These are phyloP conservation scores for Kwoniella newhampshirensis DNA, from an alignment of 768 basidiomycete species.

Conservation along the genomic window DNA sequence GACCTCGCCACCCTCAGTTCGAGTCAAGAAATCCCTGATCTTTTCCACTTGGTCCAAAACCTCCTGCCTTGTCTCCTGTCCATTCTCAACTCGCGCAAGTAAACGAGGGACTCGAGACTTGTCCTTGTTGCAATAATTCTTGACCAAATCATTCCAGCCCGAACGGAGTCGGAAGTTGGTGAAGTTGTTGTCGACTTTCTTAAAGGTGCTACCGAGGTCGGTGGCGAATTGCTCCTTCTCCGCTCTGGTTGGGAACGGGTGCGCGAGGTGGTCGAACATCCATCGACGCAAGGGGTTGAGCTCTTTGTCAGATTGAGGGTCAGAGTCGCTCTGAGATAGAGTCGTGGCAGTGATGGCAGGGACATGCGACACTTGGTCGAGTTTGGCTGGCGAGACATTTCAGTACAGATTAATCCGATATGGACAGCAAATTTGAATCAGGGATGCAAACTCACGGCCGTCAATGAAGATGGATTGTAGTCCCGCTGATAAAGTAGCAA, in stretches of 20 bases:
- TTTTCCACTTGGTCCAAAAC: constrained; percentile 25
- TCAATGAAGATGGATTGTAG: too few species aligned
- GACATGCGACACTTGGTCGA: too few species aligned
- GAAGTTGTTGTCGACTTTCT: constrained; percentile 38
- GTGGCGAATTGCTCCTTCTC: constrained; percentile 28
- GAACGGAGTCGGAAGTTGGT: constrained; percentile 43
- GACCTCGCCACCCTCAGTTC: constrained; percentile 32
- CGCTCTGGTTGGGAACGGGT: constrained; percentile 35
- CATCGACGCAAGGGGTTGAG: constrained; percentile 33
- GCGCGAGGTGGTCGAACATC: constrained; percentile 37
- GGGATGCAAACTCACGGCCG: too few species aligned
- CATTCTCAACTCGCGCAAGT: constrained; percentile 22
- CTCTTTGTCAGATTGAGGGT: constrained; percentile 14
- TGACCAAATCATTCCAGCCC: constrained; percentile 41
- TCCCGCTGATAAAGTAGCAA: too few species aligned
- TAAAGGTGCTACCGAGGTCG: constrained; percentile 19
- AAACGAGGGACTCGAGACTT: constrained; percentile 26
- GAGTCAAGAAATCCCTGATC: constrained; percentile 28
- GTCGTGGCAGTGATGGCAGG: too few species aligned
- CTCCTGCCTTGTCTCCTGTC: constrained; percentile 20
- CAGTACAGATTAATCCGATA: too few species aligned
- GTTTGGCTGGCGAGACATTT: too few species aligned
- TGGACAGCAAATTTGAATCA: too few species aligned
- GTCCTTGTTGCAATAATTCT: constrained; percentile 20
- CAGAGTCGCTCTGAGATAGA: too few species aligned